Evolutionary conservation across 1,139 yeast species (phyloP).

Genomic region (Diutina ranongensis): DNA sequence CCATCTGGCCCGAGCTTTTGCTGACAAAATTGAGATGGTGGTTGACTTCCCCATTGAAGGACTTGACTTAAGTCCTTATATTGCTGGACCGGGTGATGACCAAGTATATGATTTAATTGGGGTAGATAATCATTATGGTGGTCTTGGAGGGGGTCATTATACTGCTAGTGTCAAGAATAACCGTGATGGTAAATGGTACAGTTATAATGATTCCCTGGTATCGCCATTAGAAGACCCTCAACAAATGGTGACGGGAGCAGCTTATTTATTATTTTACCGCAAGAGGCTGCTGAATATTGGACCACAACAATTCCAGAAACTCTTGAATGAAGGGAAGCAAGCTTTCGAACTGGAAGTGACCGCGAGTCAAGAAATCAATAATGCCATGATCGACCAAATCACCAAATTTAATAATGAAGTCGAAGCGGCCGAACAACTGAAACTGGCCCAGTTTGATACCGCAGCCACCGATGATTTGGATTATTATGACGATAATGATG

Average conservation of each 20-base stretch:
- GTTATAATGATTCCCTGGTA: slow-evolving; percentile 81
- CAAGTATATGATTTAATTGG: slow-evolving; percentile 74
- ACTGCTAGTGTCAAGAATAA: slow-evolving; percentile 82
- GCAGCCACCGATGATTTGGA: background rate
- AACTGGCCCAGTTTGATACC: background rate
- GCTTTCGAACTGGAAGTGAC: background rate
- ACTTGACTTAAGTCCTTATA: slow-evolving; percentile 45
- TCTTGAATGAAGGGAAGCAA: background rate
- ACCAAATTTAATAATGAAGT: background rate
- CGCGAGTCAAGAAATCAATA: background rate
- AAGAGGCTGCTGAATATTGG: background rate
- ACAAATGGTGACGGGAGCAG: slow-evolving; percentile 30
- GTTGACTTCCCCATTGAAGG: slow-evolving; percentile 86
- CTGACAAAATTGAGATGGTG: slow-evolving; percentile 79
- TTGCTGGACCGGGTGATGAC: slow-evolving; percentile 19
- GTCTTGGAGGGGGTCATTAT: slow-evolving; percentile 96
- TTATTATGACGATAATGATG: background rate
- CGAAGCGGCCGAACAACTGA: background rate
- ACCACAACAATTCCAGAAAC: background rate
- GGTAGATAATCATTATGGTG: slow-evolving; percentile 93
- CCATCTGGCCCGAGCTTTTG: slow-evolving; percentile 71
- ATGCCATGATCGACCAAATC: background rate
- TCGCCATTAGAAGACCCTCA: slow-evolving; percentile 30
- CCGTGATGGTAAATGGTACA: slow-evolving; percentile 74
- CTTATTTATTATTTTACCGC: slow-evolving; percentile 70